Evolutionary conservation across 805 yeast species (phyloP).

Genomic region (Nematodospora valgi): DNA sequence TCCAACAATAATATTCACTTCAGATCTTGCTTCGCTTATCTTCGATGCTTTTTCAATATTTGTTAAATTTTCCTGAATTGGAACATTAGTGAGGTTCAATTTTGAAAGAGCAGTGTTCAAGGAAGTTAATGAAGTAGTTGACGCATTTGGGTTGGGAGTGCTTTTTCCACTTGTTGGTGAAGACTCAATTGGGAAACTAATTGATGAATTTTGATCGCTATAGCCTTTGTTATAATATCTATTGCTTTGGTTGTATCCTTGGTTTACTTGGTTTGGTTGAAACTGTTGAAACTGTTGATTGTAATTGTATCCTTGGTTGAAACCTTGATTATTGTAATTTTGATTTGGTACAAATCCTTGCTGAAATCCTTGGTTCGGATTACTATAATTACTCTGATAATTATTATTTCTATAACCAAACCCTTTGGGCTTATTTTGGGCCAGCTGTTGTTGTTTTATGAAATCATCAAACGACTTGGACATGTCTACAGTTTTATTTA

Average conservation of each 20-base stretch:
- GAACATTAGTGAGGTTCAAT: conserved; percentile 52
- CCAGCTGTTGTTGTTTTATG: conserved; percentile 43
- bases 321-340: not conserved
- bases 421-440: conserved; percentile 31
- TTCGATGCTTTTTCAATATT: conserved; percentile 50
- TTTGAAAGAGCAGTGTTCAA: conserved; percentile 68
- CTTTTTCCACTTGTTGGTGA: conserved; percentile 33
- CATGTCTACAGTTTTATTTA: conserved; percentile 6
- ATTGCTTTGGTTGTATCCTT: conserved; percentile 12
- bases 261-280: conserved; percentile 7
- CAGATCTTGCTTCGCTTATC: conserved; percentile 52
- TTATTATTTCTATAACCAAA: conserved; percentile 19
- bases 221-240: conserved; percentile 9
- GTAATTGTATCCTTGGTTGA: conserved; percentile 1
- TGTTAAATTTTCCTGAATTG: conserved; percentile 58
- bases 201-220: conserved; percentile 10
- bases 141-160: conserved; percentile 38
- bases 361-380: not conserved
- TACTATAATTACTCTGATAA: conserved; percentile 11
- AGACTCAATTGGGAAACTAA: conserved; percentile 24
- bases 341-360: not conserved
- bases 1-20: conserved; percentile 52
- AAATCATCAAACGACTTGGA: conserved; percentile 49
- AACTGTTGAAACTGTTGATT: conserved; percentile 7
- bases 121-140: conserved; percentile 72